These are phyloP conservation scores for Macrophomina phaseolina DNA, from an alignment of 2,329 filamentous ascomycete genomes.

Conservation along the genomic window DNA sequence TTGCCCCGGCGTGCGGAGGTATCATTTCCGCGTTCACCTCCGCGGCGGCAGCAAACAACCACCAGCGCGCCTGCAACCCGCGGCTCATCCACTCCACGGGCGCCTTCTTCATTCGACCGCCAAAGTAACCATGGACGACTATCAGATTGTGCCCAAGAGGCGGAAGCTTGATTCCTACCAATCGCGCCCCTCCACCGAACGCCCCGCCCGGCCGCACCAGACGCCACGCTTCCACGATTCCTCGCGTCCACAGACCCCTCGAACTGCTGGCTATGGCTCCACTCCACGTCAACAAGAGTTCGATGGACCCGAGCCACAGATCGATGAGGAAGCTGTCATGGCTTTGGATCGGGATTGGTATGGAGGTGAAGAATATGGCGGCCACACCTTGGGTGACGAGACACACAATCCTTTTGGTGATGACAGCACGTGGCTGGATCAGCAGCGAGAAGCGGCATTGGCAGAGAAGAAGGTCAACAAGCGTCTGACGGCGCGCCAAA, in stretches of 20 bases:
- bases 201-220: slow-evolving; percentile 30
- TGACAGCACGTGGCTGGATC: slow-evolving; percentile 74
- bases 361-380: slow-evolving; percentile 76
- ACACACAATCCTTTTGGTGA: slow-evolving; percentile 88
- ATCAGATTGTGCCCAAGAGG: slow-evolving; percentile 62
- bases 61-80: background rate
- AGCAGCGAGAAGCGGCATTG: slow-evolving; percentile 74
- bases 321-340: slow-evolving; percentile 71
- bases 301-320: slow-evolving; percentile 66
- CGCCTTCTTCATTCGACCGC: slow-evolving; percentile 32
- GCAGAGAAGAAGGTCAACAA: slow-evolving; percentile 80
- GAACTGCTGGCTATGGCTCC: slow-evolving; percentile 38
- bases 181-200: slow-evolving; percentile 59
- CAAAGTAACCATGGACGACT: slow-evolving; percentile 33
- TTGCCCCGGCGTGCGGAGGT: no score
- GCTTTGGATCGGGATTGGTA: slow-evolving; percentile 94
- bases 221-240: slow-evolving; percentile 35
- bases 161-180: slow-evolving; percentile 70
- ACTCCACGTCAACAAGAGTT: slow-evolving; percentile 62
- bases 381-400: slow-evolving; percentile 87
- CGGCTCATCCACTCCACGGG: slow-evolving; percentile 32
- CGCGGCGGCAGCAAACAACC: slow-evolving; percentile 5
- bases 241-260: slow-evolving; percentile 44
- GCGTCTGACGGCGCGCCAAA: slow-evolving; percentile 72
- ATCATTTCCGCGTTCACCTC: background rate